Evolutionary conservation across 2,329 filamentous ascomycete species (phyloP), one percentile per base, ranked within the genome.

Genomic region (Claviceps paspali): DNA sequence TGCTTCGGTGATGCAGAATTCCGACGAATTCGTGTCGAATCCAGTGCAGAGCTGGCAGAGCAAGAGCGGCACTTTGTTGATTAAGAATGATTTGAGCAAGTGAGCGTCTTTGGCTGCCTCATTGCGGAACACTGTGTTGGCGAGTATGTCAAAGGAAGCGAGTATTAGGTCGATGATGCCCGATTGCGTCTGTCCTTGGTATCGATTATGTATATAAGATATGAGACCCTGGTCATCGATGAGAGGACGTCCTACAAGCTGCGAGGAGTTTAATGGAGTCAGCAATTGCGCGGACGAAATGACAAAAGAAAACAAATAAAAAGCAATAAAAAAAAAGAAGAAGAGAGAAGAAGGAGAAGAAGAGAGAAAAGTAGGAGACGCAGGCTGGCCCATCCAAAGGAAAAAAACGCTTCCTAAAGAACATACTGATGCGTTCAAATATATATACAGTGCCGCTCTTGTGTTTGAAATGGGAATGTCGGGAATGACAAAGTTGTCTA

Each of bases 141-240:
- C 82, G 12, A 98, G 65, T 5, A 92, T 71, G 49, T 96, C 87
- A 50, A 98, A 96, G 0, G 86, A 79, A 2, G 86, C 84, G 8
- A 88, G 71, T 29, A 96, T 81, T 2, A 96, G 66, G 49, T 95
- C 86, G 38, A 85, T 75, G 0, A 82, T 76, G 31, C 85, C 76
- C 10, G 73, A 70, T 55, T 88, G 81, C 29, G 82, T 69, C 23
- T 22, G 15, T 61, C 82, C 80, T 58, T 82, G 79, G 52, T 94
- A 95, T 53, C 87, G 73, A 46, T 87, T 84, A 48, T 85, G 77
- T 29, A 96, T 60, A 56, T 87, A 91, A 35, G 73, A 82, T 46
- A 91, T 76, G 9, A 96, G 67, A 19, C 73, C 70, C 36, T 68
- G 65, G 49, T 96, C 87, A 49, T 96, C 87, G 22, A 93, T 73